Evolutionary conservation across 768 basidiomycete genomes (phyloP), one percentile per base, ranked within the genome.

Genomic region (Termitomyces heimii): DNA sequence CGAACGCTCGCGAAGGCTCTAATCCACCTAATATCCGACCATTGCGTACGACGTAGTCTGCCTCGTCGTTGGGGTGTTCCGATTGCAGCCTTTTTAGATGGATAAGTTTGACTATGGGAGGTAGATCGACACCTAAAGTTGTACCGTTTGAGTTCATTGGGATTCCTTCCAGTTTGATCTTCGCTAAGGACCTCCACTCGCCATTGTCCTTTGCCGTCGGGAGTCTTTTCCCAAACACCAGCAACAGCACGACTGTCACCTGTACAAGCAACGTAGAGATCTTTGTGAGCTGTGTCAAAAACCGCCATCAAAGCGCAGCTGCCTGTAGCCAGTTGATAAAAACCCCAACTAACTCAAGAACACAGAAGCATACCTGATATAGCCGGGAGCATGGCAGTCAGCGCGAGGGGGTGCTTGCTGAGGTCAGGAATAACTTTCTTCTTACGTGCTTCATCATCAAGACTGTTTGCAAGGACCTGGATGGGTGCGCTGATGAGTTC

Each of bases 201-300:
- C 97, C 97, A 99, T 53, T 76, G 78, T 12, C 91, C 91, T 53
- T 78, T 74, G 4, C 84, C 86, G 60, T 85, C 81, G 3, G 69
- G 71, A 4, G 79, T 78, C 51, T 83, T 80, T 60, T 92, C 86
- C 89, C 91, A 95, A 37, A 92, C 82, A 20, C 97, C 97, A 22
- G 96, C 95, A 6, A 99, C 94, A 13, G 97, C 97, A 48, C 97
- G 83, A 67, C 92, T 90, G 68, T 99, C 97, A 0, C 97, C 97
- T 5, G 94, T 87, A 63, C 86, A 86, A 9, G 96, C 96, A 34
- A 98, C 84, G 64, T 97, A 96, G 28, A 98, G 70, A 67, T 94
- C 85, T 45, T 79, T 81, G 58, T 88, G 80, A 6, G 87, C 84
- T 0, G 91, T 90, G 67, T 98, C 96, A 57, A 99, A 82, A 46